Evolutionary conservation across 345 rosid species (phyloP), one percentile per base, ranked within the genome.

Genomic region (Eutrema yunnanense): DNA sequence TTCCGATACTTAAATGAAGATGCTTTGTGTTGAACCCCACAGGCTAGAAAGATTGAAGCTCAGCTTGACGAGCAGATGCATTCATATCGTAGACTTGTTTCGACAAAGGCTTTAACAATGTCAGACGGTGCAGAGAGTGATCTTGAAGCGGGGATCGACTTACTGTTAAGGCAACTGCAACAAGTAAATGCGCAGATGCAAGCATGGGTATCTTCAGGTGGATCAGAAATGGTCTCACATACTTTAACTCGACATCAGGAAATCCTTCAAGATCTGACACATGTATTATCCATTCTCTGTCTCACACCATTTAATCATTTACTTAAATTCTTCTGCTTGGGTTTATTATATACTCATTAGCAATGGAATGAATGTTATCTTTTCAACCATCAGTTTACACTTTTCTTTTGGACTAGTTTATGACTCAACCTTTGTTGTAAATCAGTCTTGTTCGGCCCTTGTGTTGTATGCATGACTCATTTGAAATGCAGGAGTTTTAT

Each of bases 171-270:
- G 65, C 93, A 95, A 66, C 88, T 95, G 5, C 93, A 90, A 59
- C 90, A 92, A 78, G 96, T 92, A 27, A 88, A 90, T 76, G 67
- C 81, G 2, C 96, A 90, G 84, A 95, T 92, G 99, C 89, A 95
- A 85, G 96, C 86, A 10, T 95, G 94, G 98, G 98, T 95, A 2
- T 92, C 96, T 75, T 88, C 98, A 5, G 98, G 97, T 61, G 97
- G 98, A 41, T 92, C 96, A 14, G 97, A 95, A 78, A 95, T 90
- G 97, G 99, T 95, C 78, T 95, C 99, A 32, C 99, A 92, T 84
- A 90, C 98, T 59, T 83, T 92, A 81, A 92, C 88, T 69, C 85
- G 99, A 61, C 99, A 95, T 85, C 98, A 92, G 70, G 98, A 95
- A 84, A 95, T 92, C 74, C 90, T 90, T 73, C 96, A 87, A 81